Base-by-base conservation (phyloP, 257 asterid genomes). In the Perilla frutescens region DNA sequence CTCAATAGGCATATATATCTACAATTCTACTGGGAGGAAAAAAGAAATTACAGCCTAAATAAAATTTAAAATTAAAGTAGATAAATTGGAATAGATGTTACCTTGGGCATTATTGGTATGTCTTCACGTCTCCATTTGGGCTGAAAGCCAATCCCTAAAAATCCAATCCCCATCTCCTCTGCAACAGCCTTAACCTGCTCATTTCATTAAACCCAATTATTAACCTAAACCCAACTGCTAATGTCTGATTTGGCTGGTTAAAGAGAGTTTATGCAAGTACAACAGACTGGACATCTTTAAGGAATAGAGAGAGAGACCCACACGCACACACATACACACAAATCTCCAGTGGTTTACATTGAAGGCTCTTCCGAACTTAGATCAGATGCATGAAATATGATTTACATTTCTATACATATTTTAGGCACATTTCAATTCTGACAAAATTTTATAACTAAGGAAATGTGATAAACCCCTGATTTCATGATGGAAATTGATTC, bases 71-170 rank as follows among this genome's bases (percentile, higher is more conserved):
- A 65, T 37, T 14, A 59, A 74, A 53, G 53, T 61, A 59, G 26
- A 49, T 31, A 34, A 36, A 7, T 62, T 62, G 57, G 45, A 11
- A 31, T 26, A 48, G 51, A 74, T 12, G 49, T 71, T 87, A 94
- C 97, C 98, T 94, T 94, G n/a, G 99, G 99, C 99, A 94, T 94
- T 73, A 94, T 62, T 31, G 99, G 99, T 80, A 94, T 94, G 34
- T 88, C 98, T 84, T 90, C 92, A 59, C 92, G 81, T 74, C 79
- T 85, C 98, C 97, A 91, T 81, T 91, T 90, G 62, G 99, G 99
- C 76, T 88, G 98, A 86, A 91, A 94, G 58, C 99, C 99, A 71
- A 86, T 86, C 70, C 98, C 99, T 59, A 94, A 72, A 74, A 94
- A 94, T 57, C 98, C 98, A 64, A 92, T 91, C 57, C 96, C 96